Percentiles rank a stretch among this genome's conserved stretches.
Conservation (phyloP, 1,284 basidiomycete species). For the Microbotryomycetes sp. region DNA sequence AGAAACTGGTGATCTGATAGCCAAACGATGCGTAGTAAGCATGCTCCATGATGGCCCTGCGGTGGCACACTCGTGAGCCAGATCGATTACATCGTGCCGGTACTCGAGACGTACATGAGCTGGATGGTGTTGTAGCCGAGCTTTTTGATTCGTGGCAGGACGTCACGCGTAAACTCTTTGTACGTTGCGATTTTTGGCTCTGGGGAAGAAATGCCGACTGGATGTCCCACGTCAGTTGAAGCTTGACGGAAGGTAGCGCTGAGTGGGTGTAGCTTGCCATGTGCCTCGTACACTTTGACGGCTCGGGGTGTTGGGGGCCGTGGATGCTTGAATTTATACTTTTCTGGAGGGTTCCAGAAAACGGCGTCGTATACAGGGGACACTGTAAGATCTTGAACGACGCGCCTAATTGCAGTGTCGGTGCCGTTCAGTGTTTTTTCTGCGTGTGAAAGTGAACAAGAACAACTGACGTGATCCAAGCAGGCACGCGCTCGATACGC, state of each 20-base stretch:
- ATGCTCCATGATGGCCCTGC: slow-evolving; percentile 76
- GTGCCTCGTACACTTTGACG: slow-evolving; percentile 89
- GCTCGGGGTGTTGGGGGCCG: slow-evolving; percentile 62
- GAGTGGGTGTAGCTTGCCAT: slow-evolving; percentile 45
- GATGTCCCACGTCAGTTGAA: background rate
- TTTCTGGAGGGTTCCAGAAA: slow-evolving; percentile 90
- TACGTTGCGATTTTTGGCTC: slow-evolving; percentile 86
- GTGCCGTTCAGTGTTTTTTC: background rate
- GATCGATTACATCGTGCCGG: background rate
- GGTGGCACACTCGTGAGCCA: background rate
- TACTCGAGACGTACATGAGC: slow-evolving; percentile 67
- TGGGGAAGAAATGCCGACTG: slow-evolving; percentile 86
- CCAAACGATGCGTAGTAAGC: slow-evolving; percentile 99
- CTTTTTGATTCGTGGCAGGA: slow-evolving; percentile 78
- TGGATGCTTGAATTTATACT: slow-evolving; percentile 68
- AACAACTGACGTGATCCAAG: slow-evolving; percentile 63
- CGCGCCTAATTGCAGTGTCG: slow-evolving; percentile 48
- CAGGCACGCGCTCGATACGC: slow-evolving; percentile 82
- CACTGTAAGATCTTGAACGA: slow-evolving; percentile 83
- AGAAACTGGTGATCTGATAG: slow-evolving; percentile 96
- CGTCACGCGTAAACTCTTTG: slow-evolving; percentile 82
- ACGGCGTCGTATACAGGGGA: slow-evolving; percentile 91
- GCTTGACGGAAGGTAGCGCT: background rate
- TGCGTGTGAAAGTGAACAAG: background rate
- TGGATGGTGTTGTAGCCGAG: slow-evolving; percentile 96